Conservation (phyloP, 495 filamentous ascomycete genomes). For the Podospora comata region DNA sequence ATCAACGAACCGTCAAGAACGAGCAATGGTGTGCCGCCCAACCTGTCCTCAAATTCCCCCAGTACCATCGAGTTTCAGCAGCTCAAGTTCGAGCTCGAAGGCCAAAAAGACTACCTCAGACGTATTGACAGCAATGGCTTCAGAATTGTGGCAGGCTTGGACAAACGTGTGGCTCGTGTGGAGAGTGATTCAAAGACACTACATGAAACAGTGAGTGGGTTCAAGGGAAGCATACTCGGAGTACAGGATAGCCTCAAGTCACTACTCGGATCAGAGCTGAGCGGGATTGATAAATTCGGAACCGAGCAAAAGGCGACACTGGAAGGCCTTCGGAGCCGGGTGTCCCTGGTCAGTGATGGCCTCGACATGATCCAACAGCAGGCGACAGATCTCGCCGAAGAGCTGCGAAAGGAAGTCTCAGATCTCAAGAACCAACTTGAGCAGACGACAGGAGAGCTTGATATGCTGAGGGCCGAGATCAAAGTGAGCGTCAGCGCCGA, state of each 20-base stretch:
- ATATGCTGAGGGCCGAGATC: neutral
- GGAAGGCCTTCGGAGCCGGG: neutral
- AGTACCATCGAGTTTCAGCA: neutral
- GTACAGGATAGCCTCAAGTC: neutral
- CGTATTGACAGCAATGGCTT: conserved; percentile 34
- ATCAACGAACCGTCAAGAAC: neutral
- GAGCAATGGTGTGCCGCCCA: neutral
- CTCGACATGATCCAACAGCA: neutral
- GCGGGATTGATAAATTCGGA: neutral
- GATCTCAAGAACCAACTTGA: neutral
- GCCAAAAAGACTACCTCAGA: conserved; percentile 34
- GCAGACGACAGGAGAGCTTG: neutral
- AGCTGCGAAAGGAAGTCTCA: neutral
- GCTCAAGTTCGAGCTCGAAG: conserved; percentile 35
- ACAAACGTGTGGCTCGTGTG: conserved; percentile 24
- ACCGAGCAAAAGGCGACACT: neutral
- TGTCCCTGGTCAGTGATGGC: neutral
- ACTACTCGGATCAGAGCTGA: neutral
- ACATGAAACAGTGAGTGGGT: neutral
- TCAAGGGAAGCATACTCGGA: neutral
- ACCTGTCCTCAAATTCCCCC: neutral
- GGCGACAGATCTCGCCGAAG: neutral
- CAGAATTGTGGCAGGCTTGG: conserved; percentile 34
- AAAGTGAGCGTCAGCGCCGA: neutral
- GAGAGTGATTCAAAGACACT: neutral